A percentile compares a stretch with the other conserved stretches of the same genome.
phyloP scores from a whole-genome alignment of 208 protist genomes.

The Herpetomonas samuelpessoai region DNA sequence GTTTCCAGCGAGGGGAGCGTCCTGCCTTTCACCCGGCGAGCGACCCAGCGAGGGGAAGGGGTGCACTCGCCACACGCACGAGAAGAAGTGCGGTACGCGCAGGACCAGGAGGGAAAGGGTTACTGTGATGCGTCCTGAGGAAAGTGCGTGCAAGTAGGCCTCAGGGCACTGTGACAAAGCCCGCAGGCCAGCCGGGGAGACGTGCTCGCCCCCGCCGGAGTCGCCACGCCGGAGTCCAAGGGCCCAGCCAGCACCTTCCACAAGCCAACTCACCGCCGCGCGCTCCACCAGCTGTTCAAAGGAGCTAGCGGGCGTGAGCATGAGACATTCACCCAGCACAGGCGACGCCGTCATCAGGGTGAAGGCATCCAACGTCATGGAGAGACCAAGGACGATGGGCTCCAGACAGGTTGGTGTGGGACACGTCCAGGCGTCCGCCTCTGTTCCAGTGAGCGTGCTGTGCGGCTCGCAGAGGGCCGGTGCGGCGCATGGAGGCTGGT shows the following conservation, averaged over 20 bases:
- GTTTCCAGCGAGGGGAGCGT: neutral
- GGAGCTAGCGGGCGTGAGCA: slow-evolving; percentile 1
- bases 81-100: slow-evolving; percentile 20
- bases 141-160: neutral
- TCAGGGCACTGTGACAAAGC: neutral
- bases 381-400: neutral
- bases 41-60: too few relatives aligned
- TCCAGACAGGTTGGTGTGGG: too few relatives aligned
- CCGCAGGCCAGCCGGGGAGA: neutral
- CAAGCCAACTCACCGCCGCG: slow-evolving; percentile 9
- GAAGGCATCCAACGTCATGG: neutral
- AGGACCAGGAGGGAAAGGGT: slow-evolving; percentile 6
- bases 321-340: neutral
- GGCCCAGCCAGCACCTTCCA: too few relatives aligned
- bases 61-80: neutral
- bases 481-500: too few relatives aligned
- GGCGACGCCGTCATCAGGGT: neutral
- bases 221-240: too few relatives aligned
- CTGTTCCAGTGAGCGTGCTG: too few relatives aligned
- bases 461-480: too few relatives aligned
- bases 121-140: slow-evolving; percentile 11
- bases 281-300: neutral
- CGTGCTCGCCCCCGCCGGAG: too few relatives aligned
- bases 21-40: neutral
- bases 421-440: too few relatives aligned